A percentile compares a stretch with the other conserved stretches of the same genome.
These are phyloP conservation scores for Leccinum broughii DNA, from an alignment of 768 basidiomycete species.

Conservation along the genomic window DNA sequence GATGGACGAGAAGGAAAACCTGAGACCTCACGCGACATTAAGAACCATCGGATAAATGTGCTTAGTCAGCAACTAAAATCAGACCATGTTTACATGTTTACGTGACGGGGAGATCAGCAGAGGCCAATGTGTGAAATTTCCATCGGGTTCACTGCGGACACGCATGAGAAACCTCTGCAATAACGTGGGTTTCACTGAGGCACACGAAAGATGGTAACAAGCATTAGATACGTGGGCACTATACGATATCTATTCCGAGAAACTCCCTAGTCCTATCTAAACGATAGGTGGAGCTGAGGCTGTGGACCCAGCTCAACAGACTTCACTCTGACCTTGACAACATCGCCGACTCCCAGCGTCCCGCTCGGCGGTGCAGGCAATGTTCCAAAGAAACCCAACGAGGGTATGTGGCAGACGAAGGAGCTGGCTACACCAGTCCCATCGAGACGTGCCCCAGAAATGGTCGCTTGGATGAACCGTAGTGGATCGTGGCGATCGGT, in stretches of 20 bases:
- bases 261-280: constrained; percentile 4
- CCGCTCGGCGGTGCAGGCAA: constrained; percentile 11
- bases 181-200: not conserved
- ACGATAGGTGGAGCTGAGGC: constrained; percentile 27
- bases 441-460: constrained; percentile 20
- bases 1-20: not conserved
- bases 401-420: constrained; percentile 25
- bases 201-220: not conserved
- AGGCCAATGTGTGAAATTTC: not conserved
- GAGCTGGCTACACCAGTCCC: constrained; percentile 13
- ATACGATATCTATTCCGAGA: not conserved
- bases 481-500: constrained; percentile 30
- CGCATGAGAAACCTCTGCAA: not conserved
- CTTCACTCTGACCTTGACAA: constrained; percentile 28
- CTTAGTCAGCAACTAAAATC: constrained; percentile 30
- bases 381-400: constrained; percentile 26
- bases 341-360: constrained; percentile 26
- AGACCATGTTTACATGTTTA: constrained; percentile 13
- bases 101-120: not conserved
- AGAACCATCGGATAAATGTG: not conserved
- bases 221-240: not conserved
- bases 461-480: constrained; percentile 27
- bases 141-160: too few species aligned
- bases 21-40: not conserved
- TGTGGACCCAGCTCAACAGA: constrained; percentile 31